Conservation (phyloP, 31 red algal genomes). For the Odonthalia washingtoniensis region DNA sequence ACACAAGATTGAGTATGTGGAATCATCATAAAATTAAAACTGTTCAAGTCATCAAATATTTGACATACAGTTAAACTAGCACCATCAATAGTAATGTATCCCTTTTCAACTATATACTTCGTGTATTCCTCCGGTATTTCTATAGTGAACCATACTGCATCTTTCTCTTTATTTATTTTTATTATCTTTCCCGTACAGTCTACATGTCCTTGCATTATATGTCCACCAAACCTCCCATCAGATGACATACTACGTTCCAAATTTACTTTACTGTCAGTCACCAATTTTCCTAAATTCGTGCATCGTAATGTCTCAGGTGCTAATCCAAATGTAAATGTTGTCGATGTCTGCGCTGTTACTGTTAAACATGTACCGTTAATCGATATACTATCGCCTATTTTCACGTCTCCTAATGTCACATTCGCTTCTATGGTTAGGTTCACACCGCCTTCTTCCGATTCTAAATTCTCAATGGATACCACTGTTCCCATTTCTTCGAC, state of each 20-base stretch:
- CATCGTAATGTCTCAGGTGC: slow-evolving; percentile 92
- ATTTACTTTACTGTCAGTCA: slow-evolving; percentile 74
- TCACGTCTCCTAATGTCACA: slow-evolving; percentile 56
- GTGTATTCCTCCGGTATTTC: slow-evolving; percentile 60
- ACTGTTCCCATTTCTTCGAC: slow-evolving; percentile 98
- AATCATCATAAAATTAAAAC: slow-evolving; percentile 96
- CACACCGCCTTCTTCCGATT: slow-evolving; percentile 65
- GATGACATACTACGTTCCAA: slow-evolving; percentile 92
- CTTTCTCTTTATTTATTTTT: slow-evolving; percentile 74
- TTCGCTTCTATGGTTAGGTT: slow-evolving; percentile 55
- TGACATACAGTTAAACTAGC: slow-evolving; percentile 93
- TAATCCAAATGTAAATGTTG: slow-evolving; percentile 58
- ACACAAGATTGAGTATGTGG: slow-evolving; percentile 88
- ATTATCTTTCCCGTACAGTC: slow-evolving; percentile 85
- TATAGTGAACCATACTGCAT: slow-evolving; percentile 87
- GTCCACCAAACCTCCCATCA: slow-evolving; percentile 93
- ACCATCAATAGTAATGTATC: slow-evolving; percentile 95
- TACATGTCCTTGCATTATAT: slow-evolving; percentile 99
- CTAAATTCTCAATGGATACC: slow-evolving; percentile 59
- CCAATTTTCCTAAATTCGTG: slow-evolving; percentile 84
- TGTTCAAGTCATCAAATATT: slow-evolving; percentile 61
- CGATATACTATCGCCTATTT: slow-evolving; percentile 90
- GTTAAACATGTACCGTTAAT: slow-evolving; percentile 99
- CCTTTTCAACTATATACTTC: slow-evolving; percentile 97
- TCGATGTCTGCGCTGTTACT: slow-evolving; percentile 42